These are phyloP conservation scores for Trichosporon asahii DNA, from an alignment of 1,284 basidiomycete species.

Conservation along the genomic window DNA sequence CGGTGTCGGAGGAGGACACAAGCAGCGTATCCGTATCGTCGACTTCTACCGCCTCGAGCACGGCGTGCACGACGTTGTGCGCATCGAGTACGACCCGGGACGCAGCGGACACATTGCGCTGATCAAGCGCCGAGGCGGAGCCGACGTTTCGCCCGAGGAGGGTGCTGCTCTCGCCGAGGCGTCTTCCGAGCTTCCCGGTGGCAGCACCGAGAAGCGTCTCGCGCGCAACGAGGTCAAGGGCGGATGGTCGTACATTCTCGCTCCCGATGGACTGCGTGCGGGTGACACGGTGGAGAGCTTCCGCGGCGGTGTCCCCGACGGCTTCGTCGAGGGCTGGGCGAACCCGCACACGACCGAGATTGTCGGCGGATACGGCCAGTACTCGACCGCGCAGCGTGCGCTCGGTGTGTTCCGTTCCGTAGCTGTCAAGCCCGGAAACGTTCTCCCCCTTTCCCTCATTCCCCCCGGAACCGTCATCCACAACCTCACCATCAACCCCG, in stretches of 20 bases:
- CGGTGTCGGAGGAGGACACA: constrained; percentile 86
- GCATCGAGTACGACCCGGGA: constrained; percentile 96
- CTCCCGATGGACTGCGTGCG: constrained; percentile 80
- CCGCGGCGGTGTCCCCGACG: constrained; percentile 72
- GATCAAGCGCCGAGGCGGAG: constrained; percentile 51
- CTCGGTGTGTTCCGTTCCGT: constrained; percentile 80
- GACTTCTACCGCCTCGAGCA: constrained; percentile 77
- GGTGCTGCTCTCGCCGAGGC: constrained; percentile 37
- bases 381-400: constrained; percentile 52
- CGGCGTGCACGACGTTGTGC: constrained; percentile 81
- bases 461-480: constrained; percentile 90
- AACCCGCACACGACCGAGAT: constrained; percentile 53
- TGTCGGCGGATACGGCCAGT: constrained; percentile 48
- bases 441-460: constrained; percentile 84
- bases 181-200: constrained; percentile 19
- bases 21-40: constrained; percentile 75
- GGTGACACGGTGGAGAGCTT: constrained; percentile 88
- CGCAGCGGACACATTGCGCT: constrained; percentile 92
- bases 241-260: constrained; percentile 77
- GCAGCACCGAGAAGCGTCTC: constrained; percentile 17
- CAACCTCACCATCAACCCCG: constrained; percentile 71
- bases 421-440: constrained; percentile 88
- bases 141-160: constrained; percentile 30
- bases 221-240: constrained; percentile 40
- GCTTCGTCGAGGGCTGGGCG: constrained; percentile 65